Conservation (phyloP, 106 monocot species). For the Dendrobium chrysotoxum region DNA sequence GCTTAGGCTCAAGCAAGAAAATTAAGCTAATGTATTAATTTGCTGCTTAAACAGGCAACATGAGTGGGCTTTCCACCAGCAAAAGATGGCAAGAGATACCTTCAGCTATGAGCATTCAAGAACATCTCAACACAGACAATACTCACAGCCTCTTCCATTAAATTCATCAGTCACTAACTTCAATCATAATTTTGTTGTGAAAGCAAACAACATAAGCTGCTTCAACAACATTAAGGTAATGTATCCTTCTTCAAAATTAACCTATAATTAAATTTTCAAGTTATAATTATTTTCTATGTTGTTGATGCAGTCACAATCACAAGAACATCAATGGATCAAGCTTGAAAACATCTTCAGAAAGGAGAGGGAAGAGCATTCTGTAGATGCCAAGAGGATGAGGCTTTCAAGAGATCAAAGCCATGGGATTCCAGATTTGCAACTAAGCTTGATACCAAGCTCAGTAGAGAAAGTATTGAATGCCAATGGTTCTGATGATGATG, state of each 20-base stretch:
- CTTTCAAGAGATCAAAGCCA: slow-evolving; percentile 3
- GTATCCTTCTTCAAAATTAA: not conserved
- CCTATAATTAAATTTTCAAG: not conserved
- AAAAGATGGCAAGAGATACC: not conserved
- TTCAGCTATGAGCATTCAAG: not conserved
- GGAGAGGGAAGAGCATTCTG: not conserved
- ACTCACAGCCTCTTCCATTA: not conserved
- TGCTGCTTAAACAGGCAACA: not conserved
- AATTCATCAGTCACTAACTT: not conserved
- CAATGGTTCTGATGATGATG: not conserved
- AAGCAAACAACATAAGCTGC: not conserved
- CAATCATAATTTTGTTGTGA: not conserved
- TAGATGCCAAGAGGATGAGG: slow-evolving; percentile 7
- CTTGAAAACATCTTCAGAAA: not conserved
- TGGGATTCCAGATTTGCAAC: slow-evolving; percentile 42
- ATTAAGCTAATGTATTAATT: not conserved
- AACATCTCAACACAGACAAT: not conserved
- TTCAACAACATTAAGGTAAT: not conserved
- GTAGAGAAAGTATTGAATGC: not conserved
- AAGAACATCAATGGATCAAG: not conserved
- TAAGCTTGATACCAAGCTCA: slow-evolving; percentile 40
- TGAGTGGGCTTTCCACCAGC: not conserved
- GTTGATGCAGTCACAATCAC: not conserved
- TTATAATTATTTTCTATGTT: not conserved
- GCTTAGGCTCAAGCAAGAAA: no score